Base-by-base conservation (phyloP, 1,284 basidiomycete genomes). In the Tetrapyrgos nigripes region DNA sequence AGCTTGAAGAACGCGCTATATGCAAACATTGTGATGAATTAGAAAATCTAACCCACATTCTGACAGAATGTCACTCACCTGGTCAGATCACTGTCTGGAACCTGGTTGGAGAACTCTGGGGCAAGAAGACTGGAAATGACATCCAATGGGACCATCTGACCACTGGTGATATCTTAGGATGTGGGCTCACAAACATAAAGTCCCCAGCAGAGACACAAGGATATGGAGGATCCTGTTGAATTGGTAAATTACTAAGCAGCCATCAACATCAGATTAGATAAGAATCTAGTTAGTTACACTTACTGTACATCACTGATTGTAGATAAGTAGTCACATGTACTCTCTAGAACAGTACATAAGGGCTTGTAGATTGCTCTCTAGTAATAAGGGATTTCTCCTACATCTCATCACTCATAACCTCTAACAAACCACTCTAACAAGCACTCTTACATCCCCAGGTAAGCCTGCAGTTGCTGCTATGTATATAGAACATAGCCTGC, bases 1-100 rank as follows among this genome's bases (percentile, higher is more conserved):
- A 59, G 3, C 53, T 57, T 10, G 35, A 63, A 37, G 60, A 62
- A 3, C 14, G 67, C 24, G 63, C 53, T 9, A 46, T 8, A 8
- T 75, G 73, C 62, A 43, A 43, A 9, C 3, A 21, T 0, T 74
- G 73, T 52, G 45, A 49, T 0, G 44, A 27, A 3, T 28, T 35
- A 1, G 73, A 74, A 28, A 52, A 64, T 1, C 64, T 74, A 59
- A 62, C 66, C 3, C 72, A 74, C 53, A 71, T 73, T 73, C 63
- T 74, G 0, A 63, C 62, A 3, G 19, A 62, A 31, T 74, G 73
- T 58, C 21, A 49, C 0, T 60, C 62, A 1, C 50, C 53, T 0
- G 71, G 67, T 3, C 63, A 63, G 19, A 31, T 58, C 10, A 13
- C 19, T 3, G 53, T 71, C 29, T 73, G 70, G 70, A 28, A 58